Percentiles rank a stretch among this genome's conserved stretches.
Conservation (phyloP, 176 grass and related monocot genomes). For the Chloris gayana region DNA sequence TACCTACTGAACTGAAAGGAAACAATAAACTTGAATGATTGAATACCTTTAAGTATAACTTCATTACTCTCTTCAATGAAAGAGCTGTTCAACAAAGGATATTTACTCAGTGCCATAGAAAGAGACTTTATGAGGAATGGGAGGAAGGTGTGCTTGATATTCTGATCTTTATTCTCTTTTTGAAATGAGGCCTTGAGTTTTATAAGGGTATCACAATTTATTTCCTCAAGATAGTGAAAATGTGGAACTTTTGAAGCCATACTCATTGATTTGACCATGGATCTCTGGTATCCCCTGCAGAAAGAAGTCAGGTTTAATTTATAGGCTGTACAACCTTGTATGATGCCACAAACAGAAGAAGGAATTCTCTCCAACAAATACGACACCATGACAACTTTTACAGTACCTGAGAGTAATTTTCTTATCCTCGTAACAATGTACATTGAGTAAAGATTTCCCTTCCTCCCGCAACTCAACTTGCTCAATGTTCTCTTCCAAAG, state of each 20-base stretch:
- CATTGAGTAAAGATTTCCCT: slow-evolving; percentile 32
- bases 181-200: slow-evolving; percentile 74
- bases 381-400: slow-evolving; percentile 10
- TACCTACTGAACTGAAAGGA: no score
- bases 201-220: slow-evolving; percentile 86
- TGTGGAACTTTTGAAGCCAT: slow-evolving; percentile 91
- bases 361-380: no score
- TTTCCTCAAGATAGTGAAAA: slow-evolving; percentile 96
- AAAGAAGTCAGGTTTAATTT: slow-evolving; percentile 22
- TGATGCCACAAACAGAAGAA: background rate
- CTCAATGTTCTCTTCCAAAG: slow-evolving; percentile 30
- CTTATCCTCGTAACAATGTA: slow-evolving; percentile 61
- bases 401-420: slow-evolving; percentile 73
- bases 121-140: slow-evolving; percentile 95
- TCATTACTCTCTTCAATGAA: slow-evolving; percentile 76
- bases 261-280: slow-evolving; percentile 95
- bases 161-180: slow-evolving; percentile 76
- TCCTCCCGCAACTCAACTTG: slow-evolving; percentile 43
- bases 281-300: slow-evolving; percentile 89
- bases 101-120: slow-evolving; percentile 81
- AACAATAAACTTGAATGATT: slow-evolving; percentile 5
- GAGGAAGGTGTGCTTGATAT: slow-evolving; percentile 88
- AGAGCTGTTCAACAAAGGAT: slow-evolving; percentile 87
- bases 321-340: background rate
- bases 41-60: slow-evolving; percentile 83